Conservation (phyloP, 805 yeast genomes). For the Citeromyces matritensis region DNA sequence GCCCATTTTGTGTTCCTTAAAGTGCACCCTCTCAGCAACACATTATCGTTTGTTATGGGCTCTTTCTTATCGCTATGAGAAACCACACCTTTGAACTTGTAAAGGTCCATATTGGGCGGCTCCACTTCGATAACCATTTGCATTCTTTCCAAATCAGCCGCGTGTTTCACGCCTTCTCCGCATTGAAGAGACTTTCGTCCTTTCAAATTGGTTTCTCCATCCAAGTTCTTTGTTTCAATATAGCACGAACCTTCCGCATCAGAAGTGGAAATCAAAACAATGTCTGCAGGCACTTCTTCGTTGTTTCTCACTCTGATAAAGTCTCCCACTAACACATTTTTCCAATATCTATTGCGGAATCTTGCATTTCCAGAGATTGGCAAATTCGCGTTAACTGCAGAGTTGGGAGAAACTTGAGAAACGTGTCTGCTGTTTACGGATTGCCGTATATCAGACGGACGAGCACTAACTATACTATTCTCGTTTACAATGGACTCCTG, state of each 20-base stretch:
- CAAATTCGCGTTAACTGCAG: slow-evolving; percentile 16
- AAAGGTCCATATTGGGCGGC: slow-evolving; percentile 52
- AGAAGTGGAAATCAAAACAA: slow-evolving; percentile 46
- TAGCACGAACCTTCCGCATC: slow-evolving; percentile 55
- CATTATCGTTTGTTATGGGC: slow-evolving; percentile 44
- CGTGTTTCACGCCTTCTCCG: slow-evolving; percentile 33
- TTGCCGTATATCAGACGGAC: slow-evolving; percentile 1
- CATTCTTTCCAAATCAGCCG: slow-evolving; percentile 42
- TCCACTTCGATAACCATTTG: slow-evolving; percentile 56
- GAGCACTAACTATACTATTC: neutral
- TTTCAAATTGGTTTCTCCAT: slow-evolving; percentile 69
- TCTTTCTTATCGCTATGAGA: slow-evolving; percentile 24
- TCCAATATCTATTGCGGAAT: slow-evolving; percentile 35
- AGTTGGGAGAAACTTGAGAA: slow-evolving; percentile 11
- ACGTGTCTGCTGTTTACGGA: slow-evolving; percentile 4
- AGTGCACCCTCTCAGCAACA: slow-evolving; percentile 58
- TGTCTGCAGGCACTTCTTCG: slow-evolving; percentile 73
- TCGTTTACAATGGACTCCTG: neutral
- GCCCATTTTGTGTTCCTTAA: slow-evolving; percentile 68
- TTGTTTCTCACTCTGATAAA: slow-evolving; percentile 53
- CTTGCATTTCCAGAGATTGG: slow-evolving; percentile 17
- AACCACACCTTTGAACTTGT: slow-evolving; percentile 51
- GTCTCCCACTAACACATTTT: slow-evolving; percentile 60
- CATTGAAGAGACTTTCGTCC: slow-evolving; percentile 35
- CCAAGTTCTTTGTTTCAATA: slow-evolving; percentile 56